Conservation (phyloP, 2,329 filamentous ascomycete species). For the Neopestalotiopsis rosae region DNA sequence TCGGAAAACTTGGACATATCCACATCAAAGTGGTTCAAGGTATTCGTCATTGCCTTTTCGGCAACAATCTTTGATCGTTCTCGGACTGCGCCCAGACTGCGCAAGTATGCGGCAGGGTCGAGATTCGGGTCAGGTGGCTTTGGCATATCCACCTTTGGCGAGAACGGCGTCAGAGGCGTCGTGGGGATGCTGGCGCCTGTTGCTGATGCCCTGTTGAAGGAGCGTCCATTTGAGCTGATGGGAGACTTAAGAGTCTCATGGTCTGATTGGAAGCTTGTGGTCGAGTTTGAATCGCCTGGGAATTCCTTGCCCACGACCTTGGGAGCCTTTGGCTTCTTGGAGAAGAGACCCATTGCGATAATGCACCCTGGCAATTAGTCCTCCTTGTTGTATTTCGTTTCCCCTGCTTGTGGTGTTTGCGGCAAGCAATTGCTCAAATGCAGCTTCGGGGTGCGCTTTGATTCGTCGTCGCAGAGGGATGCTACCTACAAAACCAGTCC, state of each 20-base stretch:
- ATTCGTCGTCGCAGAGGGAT: constrained; percentile 9
- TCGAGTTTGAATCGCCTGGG: constrained; percentile 20
- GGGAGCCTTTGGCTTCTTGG: constrained; percentile 21
- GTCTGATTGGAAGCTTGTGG: constrained; percentile 21
- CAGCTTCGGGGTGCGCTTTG: constrained; percentile 11
- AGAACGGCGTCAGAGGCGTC: constrained; percentile 19
- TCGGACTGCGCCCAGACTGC: constrained; percentile 86
- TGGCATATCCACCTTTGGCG: constrained; percentile 22
- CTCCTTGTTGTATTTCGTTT: too few species aligned
- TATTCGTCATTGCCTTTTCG: constrained; percentile 77
- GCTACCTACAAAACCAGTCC: background rate
- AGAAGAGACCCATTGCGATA: constrained; percentile 22
- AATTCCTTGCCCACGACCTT: constrained; percentile 19
- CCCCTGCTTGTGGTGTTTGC: background rate
- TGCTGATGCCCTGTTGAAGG: constrained; percentile 18
- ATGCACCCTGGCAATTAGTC: background rate
- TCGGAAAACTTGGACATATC: constrained; percentile 84
- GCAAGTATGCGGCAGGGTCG: constrained; percentile 70
- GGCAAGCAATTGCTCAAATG: background rate
- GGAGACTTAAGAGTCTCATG: constrained; percentile 20
- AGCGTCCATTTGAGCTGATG: constrained; percentile 13
- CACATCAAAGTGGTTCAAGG: constrained; percentile 85
- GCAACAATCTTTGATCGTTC: constrained; percentile 77
- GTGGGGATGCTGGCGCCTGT: constrained; percentile 13
- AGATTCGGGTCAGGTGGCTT: constrained; percentile 23